These are phyloP conservation scores for Epichloe scottii DNA, from an alignment of 2,329 filamentous ascomycete species.

Conservation along the genomic window DNA sequence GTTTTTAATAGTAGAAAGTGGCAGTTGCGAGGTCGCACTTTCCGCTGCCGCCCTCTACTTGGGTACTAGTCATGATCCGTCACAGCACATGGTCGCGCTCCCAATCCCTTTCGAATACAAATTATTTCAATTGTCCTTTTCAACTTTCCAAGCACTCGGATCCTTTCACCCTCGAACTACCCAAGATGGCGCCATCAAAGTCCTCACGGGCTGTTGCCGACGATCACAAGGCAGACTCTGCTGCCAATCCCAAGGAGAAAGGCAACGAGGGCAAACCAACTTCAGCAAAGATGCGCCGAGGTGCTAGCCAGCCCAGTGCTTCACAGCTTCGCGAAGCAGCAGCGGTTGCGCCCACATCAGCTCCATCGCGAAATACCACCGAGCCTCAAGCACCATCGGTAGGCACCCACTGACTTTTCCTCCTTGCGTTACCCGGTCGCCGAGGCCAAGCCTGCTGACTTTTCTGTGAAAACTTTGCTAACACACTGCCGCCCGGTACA, in stretches of 20 bases:
- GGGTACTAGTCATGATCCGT: neutral
- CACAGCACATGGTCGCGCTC: neutral
- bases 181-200: conserved; percentile 33
- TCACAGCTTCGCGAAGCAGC: conserved; percentile 20
- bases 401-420: conserved; percentile 11
- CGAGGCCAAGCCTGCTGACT: neutral
- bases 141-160: neutral
- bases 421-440: neutral
- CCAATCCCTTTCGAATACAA: neutral
- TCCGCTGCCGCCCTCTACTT: neutral
- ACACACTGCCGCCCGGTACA: conserved; percentile 15
- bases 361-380: conserved; percentile 16
- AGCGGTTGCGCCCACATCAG: conserved; percentile 25
- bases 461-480: conserved; percentile 2
- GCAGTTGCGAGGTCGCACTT: neutral
- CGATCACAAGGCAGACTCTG: conserved; percentile 31
- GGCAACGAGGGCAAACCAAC: conserved; percentile 25
- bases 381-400: conserved; percentile 23
- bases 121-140: neutral
- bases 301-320: conserved; percentile 38
- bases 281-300: conserved; percentile 43
- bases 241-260: conserved; percentile 30
- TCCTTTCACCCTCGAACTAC: neutral
- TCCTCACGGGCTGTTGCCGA: conserved; percentile 30
- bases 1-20: neutral